Percentiles rank a stretch among this genome's conserved stretches.
Conservation (phyloP, 2,329 filamentous ascomycete genomes). For the Botryotinia narcissicola region DNA sequence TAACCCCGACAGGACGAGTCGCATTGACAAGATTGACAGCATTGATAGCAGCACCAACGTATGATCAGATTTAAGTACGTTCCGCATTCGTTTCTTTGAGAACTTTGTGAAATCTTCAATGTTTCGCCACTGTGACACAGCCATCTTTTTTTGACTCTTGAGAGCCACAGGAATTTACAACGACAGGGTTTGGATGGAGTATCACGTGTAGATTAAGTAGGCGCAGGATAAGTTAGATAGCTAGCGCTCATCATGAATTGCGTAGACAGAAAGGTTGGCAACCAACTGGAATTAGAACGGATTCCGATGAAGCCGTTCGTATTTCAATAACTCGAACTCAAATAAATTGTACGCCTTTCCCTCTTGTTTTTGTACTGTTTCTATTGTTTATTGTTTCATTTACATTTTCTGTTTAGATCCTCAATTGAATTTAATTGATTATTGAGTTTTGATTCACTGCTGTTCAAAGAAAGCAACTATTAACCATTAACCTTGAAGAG, state of each 20-base stretch:
- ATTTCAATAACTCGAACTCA: neutral
- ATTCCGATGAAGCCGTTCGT: constrained; percentile 21
- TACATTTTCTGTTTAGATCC: neutral
- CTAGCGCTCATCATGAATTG: constrained; percentile 4
- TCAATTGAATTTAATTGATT: neutral
- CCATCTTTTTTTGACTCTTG: constrained; percentile 13
- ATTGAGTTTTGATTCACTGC: neutral
- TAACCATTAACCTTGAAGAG: constrained; percentile 5
- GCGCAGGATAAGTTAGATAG: neutral
- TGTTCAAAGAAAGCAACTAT: constrained; percentile 5
- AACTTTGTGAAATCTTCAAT: constrained; percentile 15
- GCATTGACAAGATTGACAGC: neutral
- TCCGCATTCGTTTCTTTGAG: constrained; percentile 10
- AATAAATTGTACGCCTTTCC: neutral
- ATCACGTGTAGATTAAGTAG: constrained; percentile 2
- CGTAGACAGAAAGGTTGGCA: constrained; percentile 2
- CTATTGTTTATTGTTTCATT: neutral
- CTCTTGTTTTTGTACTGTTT: neutral
- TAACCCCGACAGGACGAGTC: neutral
- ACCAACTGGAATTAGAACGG: constrained; percentile 12
- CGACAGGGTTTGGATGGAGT: neutral
- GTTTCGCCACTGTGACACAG: constrained; percentile 19
- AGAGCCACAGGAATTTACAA: neutral
- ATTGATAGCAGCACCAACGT: neutral
- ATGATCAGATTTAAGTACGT: neutral